A percentile compares a stretch with the other conserved stretches of the same genome.
Evolutionary conservation across 495 filamentous ascomycete species (phyloP).

Genomic region (Penicillium canariense): DNA sequence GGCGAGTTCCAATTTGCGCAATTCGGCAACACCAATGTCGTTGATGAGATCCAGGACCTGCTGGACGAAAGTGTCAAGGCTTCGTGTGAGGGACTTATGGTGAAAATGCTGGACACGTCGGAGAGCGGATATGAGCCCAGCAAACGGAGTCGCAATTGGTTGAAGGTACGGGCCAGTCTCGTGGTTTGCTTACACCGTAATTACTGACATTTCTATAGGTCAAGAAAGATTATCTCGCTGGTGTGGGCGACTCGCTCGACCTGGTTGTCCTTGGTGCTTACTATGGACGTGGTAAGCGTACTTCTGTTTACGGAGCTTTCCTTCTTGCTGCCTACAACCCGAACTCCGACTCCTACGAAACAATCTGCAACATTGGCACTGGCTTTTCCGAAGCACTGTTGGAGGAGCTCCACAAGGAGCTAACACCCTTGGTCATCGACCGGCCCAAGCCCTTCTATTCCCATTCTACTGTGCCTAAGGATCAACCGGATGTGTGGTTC

Average conservation of each 20-base stretch:
- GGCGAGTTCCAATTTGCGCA: slow-evolving; percentile 93
- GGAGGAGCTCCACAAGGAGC: slow-evolving; percentile 71
- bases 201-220: slow-evolving; percentile 49
- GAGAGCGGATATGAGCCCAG: slow-evolving; percentile 93
- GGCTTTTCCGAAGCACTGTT: slow-evolving; percentile 89
- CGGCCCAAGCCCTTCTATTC: slow-evolving; percentile 90
- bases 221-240: slow-evolving; percentile 95
- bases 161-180: slow-evolving; percentile 62
- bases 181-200: no score
- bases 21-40: slow-evolving; percentile 77
- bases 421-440: slow-evolving; percentile 75
- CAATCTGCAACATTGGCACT: slow-evolving; percentile 96
- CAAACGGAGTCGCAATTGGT: slow-evolving; percentile 94
- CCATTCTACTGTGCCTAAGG: slow-evolving; percentile 77
- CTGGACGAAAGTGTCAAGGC: slow-evolving; percentile 93
- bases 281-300: slow-evolving; percentile 90
- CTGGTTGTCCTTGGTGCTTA: slow-evolving; percentile 95
- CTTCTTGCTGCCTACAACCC: slow-evolving; percentile 90
- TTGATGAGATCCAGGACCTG: slow-evolving; percentile 89
- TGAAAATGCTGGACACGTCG: slow-evolving; percentile 93
- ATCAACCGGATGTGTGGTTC: slow-evolving; percentile 98
- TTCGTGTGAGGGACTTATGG: slow-evolving; percentile 96
- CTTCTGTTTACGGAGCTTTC: slow-evolving; percentile 92
- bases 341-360: slow-evolving; percentile 76
- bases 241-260: slow-evolving; percentile 92